Percentiles rank a stretch among this genome's conserved stretches.
Evolutionary conservation across 306 rosid species (phyloP).

Genomic region (Sindora glabra): DNA sequence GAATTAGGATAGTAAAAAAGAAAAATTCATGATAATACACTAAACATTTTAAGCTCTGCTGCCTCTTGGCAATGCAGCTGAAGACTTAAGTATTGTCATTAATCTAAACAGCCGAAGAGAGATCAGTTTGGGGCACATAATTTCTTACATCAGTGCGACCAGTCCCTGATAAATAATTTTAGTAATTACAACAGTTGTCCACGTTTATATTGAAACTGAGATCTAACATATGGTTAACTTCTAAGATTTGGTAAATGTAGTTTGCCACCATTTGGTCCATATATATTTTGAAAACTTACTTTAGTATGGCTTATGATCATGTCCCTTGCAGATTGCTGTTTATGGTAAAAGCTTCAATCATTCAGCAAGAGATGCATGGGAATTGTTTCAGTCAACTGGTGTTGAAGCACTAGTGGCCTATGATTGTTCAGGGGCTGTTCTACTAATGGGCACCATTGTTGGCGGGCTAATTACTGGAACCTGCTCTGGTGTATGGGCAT

Average conservation of each 20-base stretch:
- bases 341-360: conserved; percentile 86
- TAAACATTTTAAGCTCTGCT: neutral
- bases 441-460: conserved; percentile 78
- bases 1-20: neutral
- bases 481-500: conserved; percentile 91
- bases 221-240: neutral
- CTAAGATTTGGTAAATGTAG: neutral
- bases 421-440: conserved; percentile 95
- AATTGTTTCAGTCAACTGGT: conserved; percentile 93
- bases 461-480: conserved; percentile 93
- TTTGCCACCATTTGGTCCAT: neutral
- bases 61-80: neutral
- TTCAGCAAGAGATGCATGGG: conserved; percentile 99
- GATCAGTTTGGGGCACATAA: neutral
- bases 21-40: neutral
- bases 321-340: conserved; percentile 68
- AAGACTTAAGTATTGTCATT: neutral
- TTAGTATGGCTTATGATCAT: neutral
- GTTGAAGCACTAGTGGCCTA: conserved; percentile 89
- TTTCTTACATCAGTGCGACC: neutral
- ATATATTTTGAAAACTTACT: conserved; percentile 7
- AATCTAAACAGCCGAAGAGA: neutral
- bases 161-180: neutral
- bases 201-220: neutral
- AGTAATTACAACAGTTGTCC: neutral